Conservation (phyloP, 805 yeast species). For the Danielia oregonensis region DNA sequence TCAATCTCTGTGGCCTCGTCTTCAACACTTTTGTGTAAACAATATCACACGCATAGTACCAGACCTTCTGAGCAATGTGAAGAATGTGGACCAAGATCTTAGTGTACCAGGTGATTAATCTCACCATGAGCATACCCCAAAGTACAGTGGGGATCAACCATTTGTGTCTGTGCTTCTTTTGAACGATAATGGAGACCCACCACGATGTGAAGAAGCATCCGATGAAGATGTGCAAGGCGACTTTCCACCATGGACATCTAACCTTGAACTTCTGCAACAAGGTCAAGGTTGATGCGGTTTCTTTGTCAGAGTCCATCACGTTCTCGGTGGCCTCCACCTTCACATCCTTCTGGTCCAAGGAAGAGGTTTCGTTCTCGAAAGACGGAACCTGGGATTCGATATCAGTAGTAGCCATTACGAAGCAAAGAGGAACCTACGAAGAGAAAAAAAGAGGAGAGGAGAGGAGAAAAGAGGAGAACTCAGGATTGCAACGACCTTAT, state of each 20-base stretch:
- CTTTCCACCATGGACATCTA: constrained; percentile 12
- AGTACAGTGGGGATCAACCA: constrained; percentile 59
- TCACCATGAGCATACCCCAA: constrained; percentile 47
- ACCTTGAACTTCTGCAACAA: constrained; percentile 8
- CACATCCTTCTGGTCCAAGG: not conserved
- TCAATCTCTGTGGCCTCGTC: constrained; percentile 33
- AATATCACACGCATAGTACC: constrained; percentile 29
- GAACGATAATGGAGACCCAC: constrained; percentile 54
- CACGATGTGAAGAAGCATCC: constrained; percentile 26
- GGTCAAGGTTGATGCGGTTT: constrained; percentile 5
- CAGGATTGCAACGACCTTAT: no score
- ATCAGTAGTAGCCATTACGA: not conserved
- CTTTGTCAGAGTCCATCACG: constrained; percentile 10
- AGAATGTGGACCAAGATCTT: constrained; percentile 21
- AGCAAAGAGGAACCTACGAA: not conserved
- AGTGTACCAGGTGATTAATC: constrained; percentile 49
- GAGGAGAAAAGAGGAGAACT: not conserved
- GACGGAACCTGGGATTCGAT: not conserved
- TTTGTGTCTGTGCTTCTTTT: constrained; percentile 43
- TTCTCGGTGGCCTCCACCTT: not conserved
- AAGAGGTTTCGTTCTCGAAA: not conserved
- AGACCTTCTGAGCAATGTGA: constrained; percentile 10
- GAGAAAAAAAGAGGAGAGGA: no score
- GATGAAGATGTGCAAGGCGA: constrained; percentile 15
- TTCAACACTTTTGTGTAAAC: constrained; percentile 40